phyloP scores from a whole-genome alignment of 164 flowering plant species.

The Tetrastigma voinierianum region DNA sequence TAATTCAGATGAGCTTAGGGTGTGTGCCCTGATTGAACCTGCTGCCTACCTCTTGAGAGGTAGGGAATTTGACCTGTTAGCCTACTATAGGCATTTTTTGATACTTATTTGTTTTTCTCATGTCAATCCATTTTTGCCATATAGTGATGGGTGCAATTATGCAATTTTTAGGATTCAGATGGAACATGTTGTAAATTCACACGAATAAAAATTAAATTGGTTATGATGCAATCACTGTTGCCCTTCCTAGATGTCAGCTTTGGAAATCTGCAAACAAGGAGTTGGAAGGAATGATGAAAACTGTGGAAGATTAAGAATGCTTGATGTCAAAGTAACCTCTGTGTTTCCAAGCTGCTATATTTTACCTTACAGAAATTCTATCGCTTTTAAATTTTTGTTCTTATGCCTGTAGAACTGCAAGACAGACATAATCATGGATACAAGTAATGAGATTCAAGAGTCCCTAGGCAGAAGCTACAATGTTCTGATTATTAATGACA shows the following conservation, averaged over 20 bases:
- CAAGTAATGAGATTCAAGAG: slow-evolving; percentile 91
- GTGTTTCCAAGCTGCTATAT: neutral
- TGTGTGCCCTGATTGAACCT: slow-evolving; percentile 35
- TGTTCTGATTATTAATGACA: slow-evolving; percentile 93
- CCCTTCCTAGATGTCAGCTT: slow-evolving; percentile 69
- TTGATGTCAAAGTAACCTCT: slow-evolving; percentile 64
- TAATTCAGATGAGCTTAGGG: slow-evolving; percentile 27
- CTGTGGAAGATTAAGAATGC: slow-evolving; percentile 80
- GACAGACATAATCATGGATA: slow-evolving; percentile 99
- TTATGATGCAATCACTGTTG: slow-evolving; percentile 5
- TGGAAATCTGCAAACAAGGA: slow-evolving; percentile 85
- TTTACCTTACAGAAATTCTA: neutral
- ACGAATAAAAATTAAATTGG: neutral
- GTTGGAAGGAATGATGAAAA: slow-evolving; percentile 87
- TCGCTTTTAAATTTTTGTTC: slow-evolving; percentile 3
- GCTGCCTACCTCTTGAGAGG: slow-evolving; percentile 61
- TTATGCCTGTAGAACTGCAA: slow-evolving; percentile 70
- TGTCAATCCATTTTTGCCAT: neutral
- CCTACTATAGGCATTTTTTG: slow-evolving; percentile 9
- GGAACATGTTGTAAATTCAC: neutral
- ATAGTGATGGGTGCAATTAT: slow-evolving; percentile 5
- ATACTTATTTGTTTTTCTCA: slow-evolving; percentile 2
- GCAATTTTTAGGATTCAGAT: slow-evolving; percentile 1
- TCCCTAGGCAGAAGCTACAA: slow-evolving; percentile 91
- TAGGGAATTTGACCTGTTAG: slow-evolving; percentile 31